These are phyloP conservation scores for Lactarius evosmus DNA, from an alignment of 768 basidiomycete genomes.

Conservation along the genomic window DNA sequence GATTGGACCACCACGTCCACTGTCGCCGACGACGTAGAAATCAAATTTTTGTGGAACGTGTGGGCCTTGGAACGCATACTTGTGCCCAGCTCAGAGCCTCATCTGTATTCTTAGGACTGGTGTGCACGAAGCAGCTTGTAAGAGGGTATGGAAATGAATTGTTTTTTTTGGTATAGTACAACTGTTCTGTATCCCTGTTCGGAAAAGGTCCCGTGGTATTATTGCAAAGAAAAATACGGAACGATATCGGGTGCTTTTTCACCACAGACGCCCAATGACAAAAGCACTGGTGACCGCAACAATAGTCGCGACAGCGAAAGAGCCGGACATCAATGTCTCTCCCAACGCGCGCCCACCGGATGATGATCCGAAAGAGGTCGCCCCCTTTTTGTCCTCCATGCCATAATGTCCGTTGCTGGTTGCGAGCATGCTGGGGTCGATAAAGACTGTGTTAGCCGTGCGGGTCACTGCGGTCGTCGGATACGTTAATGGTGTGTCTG, in stretches of 20 bases:
- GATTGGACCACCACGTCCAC: conserved; percentile 19
- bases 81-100: neutral
- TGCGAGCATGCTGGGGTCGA: conserved; percentile 54
- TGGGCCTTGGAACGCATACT: neutral
- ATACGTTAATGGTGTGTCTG: conserved; percentile 43
- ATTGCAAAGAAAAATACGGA: neutral
- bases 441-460: conserved; percentile 49
- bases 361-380: conserved; percentile 32
- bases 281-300: neutral
- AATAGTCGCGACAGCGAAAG: neutral
- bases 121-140: neutral
- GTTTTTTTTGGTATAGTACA: neutral
- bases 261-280: neutral
- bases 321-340: neutral
- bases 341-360: conserved; percentile 7
- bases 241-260: neutral
- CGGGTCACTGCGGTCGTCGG: conserved; percentile 56
- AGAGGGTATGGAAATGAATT: neutral
- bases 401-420: conserved; percentile 60
- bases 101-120: neutral
- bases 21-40: conserved; percentile 1
- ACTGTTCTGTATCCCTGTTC: neutral
- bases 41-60: neutral
- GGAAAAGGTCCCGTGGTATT: neutral
- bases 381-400: conserved; percentile 34